These are phyloP conservation scores for Thelonectria rubi DNA, from an alignment of 2,329 filamentous ascomycete species.

Conservation along the genomic window DNA sequence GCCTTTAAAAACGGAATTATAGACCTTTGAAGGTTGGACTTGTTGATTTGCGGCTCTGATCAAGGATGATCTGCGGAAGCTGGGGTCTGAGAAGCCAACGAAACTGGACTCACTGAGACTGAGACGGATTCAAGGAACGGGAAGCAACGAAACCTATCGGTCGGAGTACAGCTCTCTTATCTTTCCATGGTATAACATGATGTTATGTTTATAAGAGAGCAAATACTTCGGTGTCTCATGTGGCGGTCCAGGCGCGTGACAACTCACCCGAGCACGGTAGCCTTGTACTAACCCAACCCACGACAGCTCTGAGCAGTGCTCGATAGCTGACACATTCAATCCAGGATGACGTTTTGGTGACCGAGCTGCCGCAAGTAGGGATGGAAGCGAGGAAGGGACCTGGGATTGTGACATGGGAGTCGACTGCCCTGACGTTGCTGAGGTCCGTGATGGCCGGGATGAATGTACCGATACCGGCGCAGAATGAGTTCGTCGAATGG, in stretches of 20 bases:
- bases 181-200: too few relatives aligned
- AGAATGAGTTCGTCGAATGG: too few relatives aligned
- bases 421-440: background rate
- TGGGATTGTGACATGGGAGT: background rate
- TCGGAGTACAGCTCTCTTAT: background rate
- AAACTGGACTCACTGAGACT: background rate
- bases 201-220: too few relatives aligned
- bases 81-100: background rate
- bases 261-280: background rate
- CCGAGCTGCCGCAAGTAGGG: constrained; percentile 3
- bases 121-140: background rate
- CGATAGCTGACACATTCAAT: background rate
- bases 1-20: background rate
- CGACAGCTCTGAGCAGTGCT: background rate
- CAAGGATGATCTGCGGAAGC: background rate
- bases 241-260: background rate
- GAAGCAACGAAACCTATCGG: background rate
- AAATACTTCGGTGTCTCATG: too few relatives aligned
- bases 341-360: background rate
- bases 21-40: background rate
- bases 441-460: constrained; percentile 7
- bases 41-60: background rate
- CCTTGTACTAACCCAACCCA: background rate
- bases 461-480: background rate
- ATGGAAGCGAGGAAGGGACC: constrained; percentile 10